Conservation (phyloP, 2,329 filamentous ascomycete species). For the Claviceps monticola region DNA sequence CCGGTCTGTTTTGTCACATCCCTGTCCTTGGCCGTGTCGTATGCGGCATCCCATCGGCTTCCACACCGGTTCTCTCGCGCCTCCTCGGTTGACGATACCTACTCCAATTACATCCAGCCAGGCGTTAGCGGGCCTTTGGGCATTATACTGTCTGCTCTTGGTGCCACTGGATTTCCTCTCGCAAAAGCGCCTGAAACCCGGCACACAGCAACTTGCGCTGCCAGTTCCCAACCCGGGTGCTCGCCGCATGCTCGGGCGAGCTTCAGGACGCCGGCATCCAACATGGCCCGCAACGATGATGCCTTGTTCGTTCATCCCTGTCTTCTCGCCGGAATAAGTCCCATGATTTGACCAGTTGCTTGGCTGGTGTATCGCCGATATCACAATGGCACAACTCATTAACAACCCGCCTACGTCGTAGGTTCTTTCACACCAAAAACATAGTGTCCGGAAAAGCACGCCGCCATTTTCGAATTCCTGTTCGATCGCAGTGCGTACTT, state of each 20-base stretch:
- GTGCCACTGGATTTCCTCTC: not conserved
- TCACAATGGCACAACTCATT: not conserved
- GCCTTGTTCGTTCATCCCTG: conserved; percentile 27
- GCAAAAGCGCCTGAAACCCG: not conserved
- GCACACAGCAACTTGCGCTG: not conserved
- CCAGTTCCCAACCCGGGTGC: not conserved
- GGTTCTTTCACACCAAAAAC: conserved; percentile 51
- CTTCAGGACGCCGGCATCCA: conserved; percentile 5
- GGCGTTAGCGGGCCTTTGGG: conserved; percentile 3
- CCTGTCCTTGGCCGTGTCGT: not conserved
- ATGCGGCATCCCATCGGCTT: conserved; percentile 1
- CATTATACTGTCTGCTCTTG: not conserved
- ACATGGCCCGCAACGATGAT: conserved; percentile 43
- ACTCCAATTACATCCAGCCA: not conserved
- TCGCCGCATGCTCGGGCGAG: not conserved
- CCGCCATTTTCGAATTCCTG: conserved; percentile 53
- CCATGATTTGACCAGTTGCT: not conserved
- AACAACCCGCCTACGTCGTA: conserved; percentile 17
- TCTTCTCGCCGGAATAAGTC: not conserved
- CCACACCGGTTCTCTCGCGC: conserved; percentile 5
- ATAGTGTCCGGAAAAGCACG: conserved; percentile 46
- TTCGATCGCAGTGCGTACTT: conserved; percentile 44
- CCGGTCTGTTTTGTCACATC: not conserved
- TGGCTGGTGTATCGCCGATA: not conserved
- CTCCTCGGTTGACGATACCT: conserved; percentile 2